phyloP scores from a whole-genome alignment of 2,329 filamentous ascomycete species.

The Venturia pyrina region DNA sequence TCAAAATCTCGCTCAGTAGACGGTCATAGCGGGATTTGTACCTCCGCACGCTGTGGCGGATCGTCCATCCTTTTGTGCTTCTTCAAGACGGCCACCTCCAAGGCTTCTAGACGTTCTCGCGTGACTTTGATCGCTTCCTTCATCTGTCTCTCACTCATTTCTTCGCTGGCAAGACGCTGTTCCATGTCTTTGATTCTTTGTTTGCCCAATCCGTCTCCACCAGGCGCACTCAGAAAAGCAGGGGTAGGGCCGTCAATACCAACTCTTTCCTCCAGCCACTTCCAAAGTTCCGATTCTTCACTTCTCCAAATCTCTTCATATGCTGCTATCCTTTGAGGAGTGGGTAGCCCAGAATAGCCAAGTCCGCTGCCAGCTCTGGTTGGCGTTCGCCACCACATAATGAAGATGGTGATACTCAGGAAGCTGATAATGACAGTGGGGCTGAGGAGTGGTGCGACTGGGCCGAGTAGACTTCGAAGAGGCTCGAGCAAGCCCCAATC shows the following conservation, averaged over 20 bases:
- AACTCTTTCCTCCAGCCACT: conserved; percentile 82
- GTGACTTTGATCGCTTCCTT: conserved; percentile 75
- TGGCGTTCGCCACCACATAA: conserved; percentile 55
- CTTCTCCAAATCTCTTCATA: conserved; percentile 90
- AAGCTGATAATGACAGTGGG: conserved; percentile 70
- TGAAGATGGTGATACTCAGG: conserved; percentile 60
- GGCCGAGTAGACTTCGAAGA: conserved; percentile 31
- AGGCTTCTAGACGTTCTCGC: conserved; percentile 67
- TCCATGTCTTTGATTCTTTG: conserved; percentile 40
- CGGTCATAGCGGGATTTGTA: neutral
- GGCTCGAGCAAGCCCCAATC: conserved; percentile 80
- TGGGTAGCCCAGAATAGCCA: conserved; percentile 28
- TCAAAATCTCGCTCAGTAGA: neutral
- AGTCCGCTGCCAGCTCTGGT: conserved; percentile 22
- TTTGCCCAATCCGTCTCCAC: conserved; percentile 30
- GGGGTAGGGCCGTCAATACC: conserved; percentile 50
- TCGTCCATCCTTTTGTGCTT: conserved; percentile 22
- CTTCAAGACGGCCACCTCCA: conserved; percentile 63
- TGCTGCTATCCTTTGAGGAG: conserved; percentile 57
- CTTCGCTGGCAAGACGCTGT: conserved; percentile 46
- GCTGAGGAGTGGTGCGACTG: conserved; percentile 47
- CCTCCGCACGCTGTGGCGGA: neutral
- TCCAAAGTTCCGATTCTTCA: conserved; percentile 84
- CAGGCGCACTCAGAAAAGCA: conserved; percentile 25
- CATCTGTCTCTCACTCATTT: conserved; percentile 64